Evolutionary conservation across 768 basidiomycete species (phyloP), one percentile per base, ranked within the genome.

Genomic region (Russula foetens): DNA sequence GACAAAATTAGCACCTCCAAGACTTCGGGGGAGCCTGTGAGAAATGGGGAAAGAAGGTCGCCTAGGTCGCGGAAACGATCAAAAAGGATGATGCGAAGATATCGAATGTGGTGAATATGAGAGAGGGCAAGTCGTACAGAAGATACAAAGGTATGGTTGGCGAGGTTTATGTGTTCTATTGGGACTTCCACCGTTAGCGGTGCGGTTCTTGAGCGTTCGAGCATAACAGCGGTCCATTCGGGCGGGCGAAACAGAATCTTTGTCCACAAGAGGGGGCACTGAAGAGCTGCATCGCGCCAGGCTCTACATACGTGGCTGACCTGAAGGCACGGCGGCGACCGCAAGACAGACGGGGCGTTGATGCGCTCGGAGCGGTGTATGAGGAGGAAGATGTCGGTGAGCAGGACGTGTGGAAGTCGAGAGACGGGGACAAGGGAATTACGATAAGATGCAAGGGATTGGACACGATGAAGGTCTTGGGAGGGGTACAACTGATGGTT

Each of bases 331-430:
- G 54, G 24, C 2, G 44, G 41, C 1, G 35, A 31, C 9, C n/a
- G 43, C n/a, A 1, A 7, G 33, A 12, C 3, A 51, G 7, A 21
- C 41, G 2, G 9, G 29, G 4, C 2, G 35, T 21, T 1, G 11
- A 31, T 6, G 12, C 0, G 17, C 17, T 28, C 28, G 21, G 31
- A 15, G 28, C 44, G 41, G 28, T 46, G 54, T n/a, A 64, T 4
- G 24, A 64, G 51, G 53, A 62, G 46, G 31, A 64, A 64, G 2
- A 64, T 64, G n/a, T 62, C 54, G 2, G 60, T 62, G 45, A 64
- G 59, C 0, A 64, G 28, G 39, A 26, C 31, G 35, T 62, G 33
- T n/a, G 63, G 60, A 21, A 64, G 59, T n/a, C 60, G 60, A 12
- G 60, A 56, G 31, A 64, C 45, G 43, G 63, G 60, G 4, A 9